phyloP scores from a whole-genome alignment of 2,329 filamentous ascomycete species.

The Talaromyces verruculosus region DNA sequence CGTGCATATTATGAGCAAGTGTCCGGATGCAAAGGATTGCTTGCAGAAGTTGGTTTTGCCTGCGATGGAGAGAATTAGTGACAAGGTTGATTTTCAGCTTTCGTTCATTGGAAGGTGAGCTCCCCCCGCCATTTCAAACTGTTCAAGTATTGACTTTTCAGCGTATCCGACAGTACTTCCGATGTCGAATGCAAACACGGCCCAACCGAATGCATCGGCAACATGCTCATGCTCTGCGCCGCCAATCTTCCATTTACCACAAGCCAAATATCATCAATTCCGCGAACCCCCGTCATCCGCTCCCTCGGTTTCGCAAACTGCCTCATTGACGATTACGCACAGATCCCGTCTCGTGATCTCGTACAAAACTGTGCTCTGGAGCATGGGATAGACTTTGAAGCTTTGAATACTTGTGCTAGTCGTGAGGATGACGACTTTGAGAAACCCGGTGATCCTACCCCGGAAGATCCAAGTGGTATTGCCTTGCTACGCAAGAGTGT shows the following conservation, averaged over 20 bases:
- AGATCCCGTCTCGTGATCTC: conserved; percentile 76
- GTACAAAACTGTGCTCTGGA: conserved; percentile 87
- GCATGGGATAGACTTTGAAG: conserved; percentile 80
- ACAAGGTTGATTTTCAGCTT: conserved; percentile 87
- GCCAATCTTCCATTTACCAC: conserved; percentile 59
- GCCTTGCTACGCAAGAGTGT: conserved; percentile 47
- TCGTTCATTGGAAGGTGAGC: conserved; percentile 81
- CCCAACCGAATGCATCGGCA: conserved; percentile 84
- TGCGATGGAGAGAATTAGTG: conserved; percentile 74
- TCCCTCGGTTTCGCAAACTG: conserved; percentile 94
- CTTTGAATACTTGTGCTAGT: conserved; percentile 78
- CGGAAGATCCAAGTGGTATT: conserved; percentile 57
- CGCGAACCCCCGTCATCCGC: conserved; percentile 70
- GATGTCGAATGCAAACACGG: conserved; percentile 89
- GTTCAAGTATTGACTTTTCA: conserved; percentile 25
- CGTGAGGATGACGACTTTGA: conserved; percentile 65
- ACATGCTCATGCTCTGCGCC: conserved; percentile 92
- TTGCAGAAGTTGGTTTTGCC: conserved; percentile 78
- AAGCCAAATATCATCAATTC: conserved; percentile 45
- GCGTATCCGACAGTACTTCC: conserved; percentile 69
- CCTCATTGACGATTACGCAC: conserved; percentile 69
- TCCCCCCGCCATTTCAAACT: not conserved
- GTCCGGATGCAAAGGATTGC: conserved; percentile 85
- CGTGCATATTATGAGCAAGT: conserved; percentile 96
- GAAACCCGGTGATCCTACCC: conserved; percentile 54